Conservation (phyloP, 2,329 filamentous ascomycete species). For the Ascosphaera aggregata region DNA sequence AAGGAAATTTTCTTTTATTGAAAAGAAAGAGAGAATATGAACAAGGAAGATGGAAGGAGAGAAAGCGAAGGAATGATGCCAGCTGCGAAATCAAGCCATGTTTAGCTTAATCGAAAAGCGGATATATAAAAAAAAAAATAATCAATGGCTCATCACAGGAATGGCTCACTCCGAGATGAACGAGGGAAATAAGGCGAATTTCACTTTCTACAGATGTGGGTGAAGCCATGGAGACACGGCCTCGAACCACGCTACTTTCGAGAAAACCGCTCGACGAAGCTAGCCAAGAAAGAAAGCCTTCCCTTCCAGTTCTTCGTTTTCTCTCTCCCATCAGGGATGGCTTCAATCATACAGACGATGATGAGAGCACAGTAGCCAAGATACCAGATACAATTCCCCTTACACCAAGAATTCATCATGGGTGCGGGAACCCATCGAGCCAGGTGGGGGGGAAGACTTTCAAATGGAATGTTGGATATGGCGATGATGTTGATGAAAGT, state of each 20-base stretch:
- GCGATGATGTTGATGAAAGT: slow-evolving; percentile 11
- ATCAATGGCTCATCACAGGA: slow-evolving; percentile 13
- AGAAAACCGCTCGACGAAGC: slow-evolving; percentile 45
- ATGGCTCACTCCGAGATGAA: slow-evolving; percentile 70
- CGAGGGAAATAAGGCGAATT: slow-evolving; percentile 45
- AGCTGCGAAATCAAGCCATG: no score
- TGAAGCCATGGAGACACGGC: slow-evolving; percentile 49
- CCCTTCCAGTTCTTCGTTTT: slow-evolving; percentile 49
- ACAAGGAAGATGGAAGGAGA: no score
- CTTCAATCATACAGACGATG: slow-evolving; percentile 35
- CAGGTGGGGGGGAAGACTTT: slow-evolving; percentile 41
- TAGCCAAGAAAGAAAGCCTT: slow-evolving; percentile 46
- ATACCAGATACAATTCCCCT: slow-evolving; percentile 52
- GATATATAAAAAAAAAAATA: neutral
- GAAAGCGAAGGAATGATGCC: no score
- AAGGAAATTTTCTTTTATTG: neutral
- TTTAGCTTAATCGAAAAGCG: no score
- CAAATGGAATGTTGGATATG: slow-evolving; percentile 45
- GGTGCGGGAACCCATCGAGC: slow-evolving; percentile 48
- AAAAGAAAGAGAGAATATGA: no score
- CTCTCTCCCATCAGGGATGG: slow-evolving; percentile 52
- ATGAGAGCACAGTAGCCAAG: slow-evolving; percentile 37
- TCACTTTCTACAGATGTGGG: slow-evolving; percentile 83
- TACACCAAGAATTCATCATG: slow-evolving; percentile 68
- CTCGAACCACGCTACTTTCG: slow-evolving; percentile 59